Evolutionary conservation across 306 rosid genomes (phyloP).

Genomic region (Citrullus amarus): DNA sequence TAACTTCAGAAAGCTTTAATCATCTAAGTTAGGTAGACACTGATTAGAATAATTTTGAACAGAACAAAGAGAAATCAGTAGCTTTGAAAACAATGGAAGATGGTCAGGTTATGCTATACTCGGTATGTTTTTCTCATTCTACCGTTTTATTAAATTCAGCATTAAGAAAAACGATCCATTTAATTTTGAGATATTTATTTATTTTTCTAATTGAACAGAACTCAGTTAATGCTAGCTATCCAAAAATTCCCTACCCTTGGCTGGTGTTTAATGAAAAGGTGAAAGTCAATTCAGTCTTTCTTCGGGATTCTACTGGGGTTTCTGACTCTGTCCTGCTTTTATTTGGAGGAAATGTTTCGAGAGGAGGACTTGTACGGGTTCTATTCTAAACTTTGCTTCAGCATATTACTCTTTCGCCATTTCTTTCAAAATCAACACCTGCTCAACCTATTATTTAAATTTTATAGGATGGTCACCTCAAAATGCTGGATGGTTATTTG

Average conservation of each 20-base stretch:
- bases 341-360: slow-evolving; percentile 66
- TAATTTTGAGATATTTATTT: background rate
- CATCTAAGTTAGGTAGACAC: background rate
- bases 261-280: slow-evolving; percentile 88
- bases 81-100: slow-evolving; percentile 86
- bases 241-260: slow-evolving; percentile 91
- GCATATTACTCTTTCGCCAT: background rate
- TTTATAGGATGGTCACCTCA: slow-evolving; percentile 47
- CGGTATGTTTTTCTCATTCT: slow-evolving; percentile 19
- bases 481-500: slow-evolving; percentile 50
- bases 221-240: slow-evolving; percentile 67
- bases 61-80: slow-evolving; percentile 84
- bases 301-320: slow-evolving; percentile 87
- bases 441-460: slow-evolving; percentile 11
- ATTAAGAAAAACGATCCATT: slow-evolving; percentile 9
- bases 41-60: slow-evolving; percentile 21
- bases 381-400: background rate
- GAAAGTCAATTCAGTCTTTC: slow-evolving; percentile 86
- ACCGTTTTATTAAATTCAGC: slow-evolving; percentile 15
- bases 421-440: background rate
- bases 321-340: slow-evolving; percentile 75
- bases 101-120: slow-evolving; percentile 55
- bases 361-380: slow-evolving; percentile 31
- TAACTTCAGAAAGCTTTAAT: background rate
- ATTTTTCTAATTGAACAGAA: slow-evolving; percentile 27